Percentiles rank a stretch among this genome's conserved stretches.
Evolutionary conservation across 164 flowering plant genomes (phyloP).

Genomic region (Akebia trifoliata): DNA sequence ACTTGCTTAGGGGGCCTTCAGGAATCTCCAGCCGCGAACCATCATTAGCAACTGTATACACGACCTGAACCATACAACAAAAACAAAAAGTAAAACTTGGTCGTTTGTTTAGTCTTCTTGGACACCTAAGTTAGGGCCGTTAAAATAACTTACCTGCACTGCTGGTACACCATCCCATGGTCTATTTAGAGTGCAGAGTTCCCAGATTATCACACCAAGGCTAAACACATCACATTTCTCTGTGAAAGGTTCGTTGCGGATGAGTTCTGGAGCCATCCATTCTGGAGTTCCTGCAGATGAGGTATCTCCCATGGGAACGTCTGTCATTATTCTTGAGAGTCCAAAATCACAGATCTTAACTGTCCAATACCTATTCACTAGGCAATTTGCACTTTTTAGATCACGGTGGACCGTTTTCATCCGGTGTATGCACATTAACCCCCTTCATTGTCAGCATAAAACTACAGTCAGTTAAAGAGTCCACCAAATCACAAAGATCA

Average conservation of each 20-base stretch:
- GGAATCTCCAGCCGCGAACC: conserved; percentile 84
- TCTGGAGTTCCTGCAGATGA: conserved; percentile 96
- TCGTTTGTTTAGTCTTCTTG: background rate
- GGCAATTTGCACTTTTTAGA: conserved; percentile 92
- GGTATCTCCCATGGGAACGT: conserved; percentile 50
- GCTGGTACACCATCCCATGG: conserved; percentile 96
- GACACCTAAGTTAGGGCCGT: background rate
- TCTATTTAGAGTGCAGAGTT: conserved; percentile 84
- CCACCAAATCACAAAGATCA: background rate
- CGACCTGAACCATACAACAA: conserved; percentile 48
- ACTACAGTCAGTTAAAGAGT: conserved; percentile 10
- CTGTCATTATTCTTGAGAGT: conserved; percentile 71
- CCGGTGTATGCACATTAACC: conserved; percentile 90
- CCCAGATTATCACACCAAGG: conserved; percentile 99
- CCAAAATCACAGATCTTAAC: conserved; percentile 97
- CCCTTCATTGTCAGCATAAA: conserved; percentile 37
- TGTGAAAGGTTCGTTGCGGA: conserved; percentile 84
- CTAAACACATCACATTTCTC: conserved; percentile 96
- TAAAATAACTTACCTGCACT: conserved; percentile 42
- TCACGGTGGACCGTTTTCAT: conserved; percentile 93
- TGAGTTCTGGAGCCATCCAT: conserved; percentile 99
- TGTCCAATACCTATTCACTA: conserved; percentile 83
- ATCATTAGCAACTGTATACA: conserved; percentile 90
- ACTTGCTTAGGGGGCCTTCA: conserved; percentile 84
- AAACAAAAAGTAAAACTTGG: background rate